Evolutionary conservation across 2,329 filamentous ascomycete species (phyloP).

Genomic region (Immersiporthe knoxdaviesiana): DNA sequence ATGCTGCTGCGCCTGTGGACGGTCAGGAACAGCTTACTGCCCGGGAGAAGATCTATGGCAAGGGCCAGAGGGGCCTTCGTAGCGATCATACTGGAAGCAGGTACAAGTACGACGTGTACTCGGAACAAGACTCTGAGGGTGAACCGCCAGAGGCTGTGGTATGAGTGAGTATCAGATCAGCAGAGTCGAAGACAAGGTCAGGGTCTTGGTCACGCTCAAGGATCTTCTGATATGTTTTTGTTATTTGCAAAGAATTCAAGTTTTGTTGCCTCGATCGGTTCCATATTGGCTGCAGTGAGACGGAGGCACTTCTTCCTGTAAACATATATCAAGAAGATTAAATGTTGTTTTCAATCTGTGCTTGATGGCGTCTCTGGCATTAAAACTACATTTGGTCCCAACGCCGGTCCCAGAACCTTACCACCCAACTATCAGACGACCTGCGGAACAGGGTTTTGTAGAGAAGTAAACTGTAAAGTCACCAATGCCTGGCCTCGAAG

Average conservation of each 20-base stretch:
- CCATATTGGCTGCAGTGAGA: background rate
- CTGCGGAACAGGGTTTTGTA: too few relatives aligned
- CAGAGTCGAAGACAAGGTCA: background rate
- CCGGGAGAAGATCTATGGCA: slow-evolving; percentile 65
- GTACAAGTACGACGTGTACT: slow-evolving; percentile 67
- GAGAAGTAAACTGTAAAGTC: too few relatives aligned
- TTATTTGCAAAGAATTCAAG: background rate
- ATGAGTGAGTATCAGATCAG: background rate
- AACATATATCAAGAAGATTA: too few relatives aligned
- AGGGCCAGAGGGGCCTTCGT: slow-evolving; percentile 58
- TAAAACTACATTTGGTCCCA: too few relatives aligned
- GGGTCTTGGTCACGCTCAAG: background rate
- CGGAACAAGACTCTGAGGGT: slow-evolving; percentile 50
- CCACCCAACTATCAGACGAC: background rate
- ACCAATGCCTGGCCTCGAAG: too few relatives aligned
- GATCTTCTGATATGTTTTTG: background rate
- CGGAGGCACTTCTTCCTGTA: background rate
- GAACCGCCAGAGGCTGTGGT: background rate
- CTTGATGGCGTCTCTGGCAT: too few relatives aligned
- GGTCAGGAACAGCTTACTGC: slow-evolving; percentile 48
- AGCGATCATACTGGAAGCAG: slow-evolving; percentile 61
- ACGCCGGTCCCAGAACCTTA: too few relatives aligned
- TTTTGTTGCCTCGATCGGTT: background rate
- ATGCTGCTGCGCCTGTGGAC: slow-evolving; percentile 35
- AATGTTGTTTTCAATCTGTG: too few relatives aligned